Conservation (phyloP, 148 eudicot genomes). For the Hydrangea macrophylla region DNA sequence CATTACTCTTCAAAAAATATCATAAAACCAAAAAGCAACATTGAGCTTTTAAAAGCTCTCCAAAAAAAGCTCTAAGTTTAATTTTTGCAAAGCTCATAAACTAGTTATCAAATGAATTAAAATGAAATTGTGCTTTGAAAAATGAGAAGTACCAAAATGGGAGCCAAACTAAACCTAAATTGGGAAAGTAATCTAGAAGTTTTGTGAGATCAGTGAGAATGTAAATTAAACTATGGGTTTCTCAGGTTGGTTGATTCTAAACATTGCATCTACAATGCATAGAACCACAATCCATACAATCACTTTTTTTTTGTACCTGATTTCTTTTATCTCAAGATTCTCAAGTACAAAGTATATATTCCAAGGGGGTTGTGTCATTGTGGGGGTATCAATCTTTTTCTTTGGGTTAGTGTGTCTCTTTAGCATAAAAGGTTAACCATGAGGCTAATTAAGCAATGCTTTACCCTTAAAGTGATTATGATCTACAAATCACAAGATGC, state of each 20-base stretch:
- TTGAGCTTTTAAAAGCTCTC: too few species aligned
- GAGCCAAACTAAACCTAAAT: too few species aligned
- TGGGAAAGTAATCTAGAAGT: too few species aligned
- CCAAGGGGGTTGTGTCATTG: constrained; percentile 2
- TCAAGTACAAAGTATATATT: constrained; percentile 25
- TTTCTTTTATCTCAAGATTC: constrained; percentile 9
- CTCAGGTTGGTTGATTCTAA: constrained; percentile 8
- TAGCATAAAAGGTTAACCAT: constrained; percentile 28
- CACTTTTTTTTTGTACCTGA: constrained; percentile 7
- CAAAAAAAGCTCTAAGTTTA: too few species aligned
- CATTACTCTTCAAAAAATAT: too few species aligned
- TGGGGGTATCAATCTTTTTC: constrained; percentile 28
- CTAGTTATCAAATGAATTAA: too few species aligned
- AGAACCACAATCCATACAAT: neutral
- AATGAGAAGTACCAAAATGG: too few species aligned
- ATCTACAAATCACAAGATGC: constrained; percentile 34
- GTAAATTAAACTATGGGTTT: neutral
- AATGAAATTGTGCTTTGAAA: too few species aligned
- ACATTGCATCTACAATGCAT: constrained; percentile 13
- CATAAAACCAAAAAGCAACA: too few species aligned
- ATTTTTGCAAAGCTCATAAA: too few species aligned
- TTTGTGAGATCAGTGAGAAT: too few species aligned
- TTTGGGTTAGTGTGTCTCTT: constrained; percentile 33
- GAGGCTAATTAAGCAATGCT: constrained; percentile 14
- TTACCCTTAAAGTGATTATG: constrained; percentile 20